Base-by-base conservation (phyloP, 2,329 filamentous ascomycete species). In the Fusarium sp. region DNA sequence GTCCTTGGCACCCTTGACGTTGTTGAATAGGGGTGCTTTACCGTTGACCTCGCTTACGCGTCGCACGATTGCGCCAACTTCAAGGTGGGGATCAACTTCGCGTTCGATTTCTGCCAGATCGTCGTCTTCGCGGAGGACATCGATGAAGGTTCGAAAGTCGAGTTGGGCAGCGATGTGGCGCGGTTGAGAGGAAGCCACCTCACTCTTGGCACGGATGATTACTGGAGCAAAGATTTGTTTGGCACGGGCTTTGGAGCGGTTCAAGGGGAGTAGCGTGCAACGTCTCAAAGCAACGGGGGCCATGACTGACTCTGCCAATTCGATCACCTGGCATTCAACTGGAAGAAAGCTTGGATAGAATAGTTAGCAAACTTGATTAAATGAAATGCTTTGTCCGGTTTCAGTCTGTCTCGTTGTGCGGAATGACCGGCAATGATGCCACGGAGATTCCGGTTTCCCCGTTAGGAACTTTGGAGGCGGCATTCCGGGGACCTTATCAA, bases 11-110 rank as follows among this genome's bases (percentile, higher is more conserved):
- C 86, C 86, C 60, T 83, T 85, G 24, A 88, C 65, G 29, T 87
- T 88, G 76, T 87, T 86, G 81, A 88, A 87, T 0, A 88, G 79
- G 0, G 86, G 86, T 0, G 86, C 86, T 57, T 85, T 86, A 57
- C 81, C 82, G 38, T 85, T 75, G 0, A 76, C 83, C 66, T 88
- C 86, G 60, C 81, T 84, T 4, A 84, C 85, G n/a, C 75, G 78
- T 3, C 86, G 81, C 11, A 83, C 84, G 61, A 87, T 86, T 16
- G 86, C 86, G 5, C 77, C 84, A 0, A 80, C 82, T 73, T 87
- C 84, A 49, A 87, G 80, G 59, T 86, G 64, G 5, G 85, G 82
- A 62, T 87, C 84, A 12, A 84, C 72, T 42, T 83, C 79, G 0
- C 75, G 67, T 51, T 84, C 78, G 66, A 87, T 86, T 51, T 87